A percentile compares a stretch with the other conserved stretches of the same genome.
These are phyloP conservation scores for Kwoniella pini DNA, from an alignment of 768 basidiomycete species.

Conservation along the genomic window DNA sequence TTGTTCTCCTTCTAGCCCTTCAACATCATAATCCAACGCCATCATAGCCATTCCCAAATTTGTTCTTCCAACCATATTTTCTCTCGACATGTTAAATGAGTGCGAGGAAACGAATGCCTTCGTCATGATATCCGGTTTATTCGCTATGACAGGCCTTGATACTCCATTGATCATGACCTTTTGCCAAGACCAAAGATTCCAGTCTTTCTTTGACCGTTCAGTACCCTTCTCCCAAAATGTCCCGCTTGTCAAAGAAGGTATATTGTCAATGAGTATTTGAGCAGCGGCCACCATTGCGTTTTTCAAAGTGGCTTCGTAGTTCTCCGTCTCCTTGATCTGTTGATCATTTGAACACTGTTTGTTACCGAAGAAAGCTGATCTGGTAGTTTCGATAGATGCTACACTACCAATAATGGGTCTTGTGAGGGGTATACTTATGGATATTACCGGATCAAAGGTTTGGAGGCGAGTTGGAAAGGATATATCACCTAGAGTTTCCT, in stretches of 20 bases:
- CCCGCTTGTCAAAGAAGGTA: not conserved
- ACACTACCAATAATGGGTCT: not conserved
- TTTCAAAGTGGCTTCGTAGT: not conserved
- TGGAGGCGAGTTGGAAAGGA: not conserved
- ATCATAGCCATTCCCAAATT: not conserved
- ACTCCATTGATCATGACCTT: not conserved
- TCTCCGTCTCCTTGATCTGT: too few species aligned
- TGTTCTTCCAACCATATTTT: not conserved
- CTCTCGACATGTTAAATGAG: not conserved
- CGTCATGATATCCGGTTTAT: not conserved
- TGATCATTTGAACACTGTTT: too few species aligned
- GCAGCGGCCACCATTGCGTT: not conserved
- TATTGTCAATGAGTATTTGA: not conserved
- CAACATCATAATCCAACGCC: not conserved
- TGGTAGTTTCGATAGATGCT: not conserved
- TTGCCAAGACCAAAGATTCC: not conserved
- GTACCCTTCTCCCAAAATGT: conserved; percentile 1
- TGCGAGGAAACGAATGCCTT: not conserved
- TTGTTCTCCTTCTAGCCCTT: not conserved
- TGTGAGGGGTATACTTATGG: not conserved
- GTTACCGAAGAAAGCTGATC: not conserved
- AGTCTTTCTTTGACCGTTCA: conserved; percentile 1
- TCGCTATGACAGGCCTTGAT: not conserved
- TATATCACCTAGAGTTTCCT: not conserved
- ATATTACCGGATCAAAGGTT: not conserved